These are phyloP conservation scores for Auriculariales sp. DNA, from an alignment of 768 basidiomycete species.

Conservation along the genomic window DNA sequence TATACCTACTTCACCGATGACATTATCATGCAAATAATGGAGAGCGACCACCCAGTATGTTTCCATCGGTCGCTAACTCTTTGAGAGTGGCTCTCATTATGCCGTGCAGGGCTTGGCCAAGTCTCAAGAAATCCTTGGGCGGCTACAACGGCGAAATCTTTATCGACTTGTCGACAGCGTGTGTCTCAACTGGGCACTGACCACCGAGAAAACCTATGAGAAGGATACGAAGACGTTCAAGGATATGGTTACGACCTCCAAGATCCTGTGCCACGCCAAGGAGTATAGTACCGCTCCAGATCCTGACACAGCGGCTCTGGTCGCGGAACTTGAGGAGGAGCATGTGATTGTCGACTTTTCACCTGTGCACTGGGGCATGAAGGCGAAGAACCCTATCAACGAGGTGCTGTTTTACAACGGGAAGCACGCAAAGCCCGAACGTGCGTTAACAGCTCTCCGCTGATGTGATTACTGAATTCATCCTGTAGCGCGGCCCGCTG, in stretches of 20 bases:
- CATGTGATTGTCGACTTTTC: conserved; percentile 53
- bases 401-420: conserved; percentile 62
- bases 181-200: conserved; percentile 23
- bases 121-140: conserved; percentile 45
- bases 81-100: not conserved
- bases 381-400: conserved; percentile 51
- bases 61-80: not conserved
- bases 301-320: conserved; percentile 10
- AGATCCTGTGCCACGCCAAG: conserved; percentile 6
- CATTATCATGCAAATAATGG: conserved; percentile 46
- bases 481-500: conserved; percentile 27
- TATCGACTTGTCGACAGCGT: conserved; percentile 61
- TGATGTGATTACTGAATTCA: conserved; percentile 1
- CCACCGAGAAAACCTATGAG: conserved; percentile 12
- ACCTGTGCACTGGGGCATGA: conserved; percentile 67
- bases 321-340: conserved; percentile 22
- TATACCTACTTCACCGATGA: conserved; percentile 57
- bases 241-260: conserved; percentile 29
- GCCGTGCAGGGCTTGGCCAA: conserved; percentile 36
- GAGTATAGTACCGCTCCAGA: too few relatives aligned
- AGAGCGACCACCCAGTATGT: conserved; percentile 34
- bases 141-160: conserved; percentile 47
- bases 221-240: conserved; percentile 21
- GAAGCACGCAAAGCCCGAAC: conserved; percentile 35
- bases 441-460: conserved; percentile 8